Percentiles rank a stretch among this genome's conserved stretches.
Evolutionary conservation across 345 rosid genomes (phyloP).

Genomic region (Gossypium stocksii): DNA sequence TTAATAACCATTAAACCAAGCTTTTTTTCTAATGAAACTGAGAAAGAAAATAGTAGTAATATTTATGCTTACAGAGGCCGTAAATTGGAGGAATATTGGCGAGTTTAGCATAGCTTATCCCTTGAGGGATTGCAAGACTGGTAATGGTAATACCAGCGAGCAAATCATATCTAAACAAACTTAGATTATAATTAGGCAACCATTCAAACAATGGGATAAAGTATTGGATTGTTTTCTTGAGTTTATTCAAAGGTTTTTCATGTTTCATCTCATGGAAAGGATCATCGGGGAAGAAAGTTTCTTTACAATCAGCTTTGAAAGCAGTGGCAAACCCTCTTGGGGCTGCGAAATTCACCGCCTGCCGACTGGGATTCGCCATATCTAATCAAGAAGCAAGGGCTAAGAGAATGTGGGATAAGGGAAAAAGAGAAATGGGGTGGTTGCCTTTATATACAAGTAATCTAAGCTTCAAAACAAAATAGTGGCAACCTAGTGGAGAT

Average conservation of each 20-base stretch:
- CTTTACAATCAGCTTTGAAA: slow-evolving; percentile 54
- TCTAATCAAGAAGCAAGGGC: not conserved
- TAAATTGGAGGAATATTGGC: slow-evolving; percentile 68
- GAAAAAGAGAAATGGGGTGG: not conserved
- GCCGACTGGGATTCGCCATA: slow-evolving; percentile 10
- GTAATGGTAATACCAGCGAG: slow-evolving; percentile 93
- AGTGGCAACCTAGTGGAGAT: not conserved
- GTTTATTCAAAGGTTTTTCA: slow-evolving; percentile 15
- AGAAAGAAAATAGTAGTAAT: not conserved
- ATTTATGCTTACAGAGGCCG: slow-evolving; percentile 62
- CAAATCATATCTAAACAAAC: slow-evolving; percentile 46
- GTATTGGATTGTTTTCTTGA: slow-evolving; percentile 44
- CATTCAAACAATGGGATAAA: slow-evolving; percentile 74
- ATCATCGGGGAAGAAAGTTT: slow-evolving; percentile 80
- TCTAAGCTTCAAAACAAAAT: not conserved
- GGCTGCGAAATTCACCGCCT: slow-evolving; percentile 42
- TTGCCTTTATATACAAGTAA: not conserved
- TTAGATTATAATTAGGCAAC: slow-evolving; percentile 61
- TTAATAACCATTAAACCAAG: not conserved
- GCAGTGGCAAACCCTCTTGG: slow-evolving; percentile 46
- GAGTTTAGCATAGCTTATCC: slow-evolving; percentile 93
- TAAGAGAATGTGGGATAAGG: not conserved
- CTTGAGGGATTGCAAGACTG: slow-evolving; percentile 90
- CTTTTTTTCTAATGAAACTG: not conserved
- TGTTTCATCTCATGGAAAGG: slow-evolving; percentile 52